phyloP scores from a whole-genome alignment of 495 filamentous ascomycete species.

The Emericellopsis terricola region DNA sequence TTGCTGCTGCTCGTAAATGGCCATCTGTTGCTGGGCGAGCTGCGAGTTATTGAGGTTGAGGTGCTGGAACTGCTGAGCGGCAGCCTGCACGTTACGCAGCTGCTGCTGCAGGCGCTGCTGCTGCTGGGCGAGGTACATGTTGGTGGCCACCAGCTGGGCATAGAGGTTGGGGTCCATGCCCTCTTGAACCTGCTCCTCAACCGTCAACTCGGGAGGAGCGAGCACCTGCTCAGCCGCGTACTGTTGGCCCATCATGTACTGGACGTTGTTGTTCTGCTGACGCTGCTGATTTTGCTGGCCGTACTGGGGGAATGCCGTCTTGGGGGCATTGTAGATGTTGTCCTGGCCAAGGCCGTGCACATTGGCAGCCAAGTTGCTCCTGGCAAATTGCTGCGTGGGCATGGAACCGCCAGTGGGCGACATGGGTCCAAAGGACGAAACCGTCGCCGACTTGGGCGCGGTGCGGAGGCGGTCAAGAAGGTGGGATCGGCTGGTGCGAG shows the following conservation, averaged over 20 bases:
- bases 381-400: constrained; percentile 11
- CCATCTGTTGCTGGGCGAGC: constrained; percentile 20
- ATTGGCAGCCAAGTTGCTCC: constrained; percentile 28
- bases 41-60: constrained; percentile 33
- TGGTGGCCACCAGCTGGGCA: constrained; percentile 68
- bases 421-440: constrained; percentile 38
- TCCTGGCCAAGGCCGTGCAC: constrained; percentile 26
- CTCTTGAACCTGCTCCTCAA: constrained; percentile 43
- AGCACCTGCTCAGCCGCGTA: constrained; percentile 63
- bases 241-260: constrained; percentile 18
- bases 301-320: constrained; percentile 31
- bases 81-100: constrained; percentile 34
- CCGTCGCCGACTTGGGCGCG: constrained; percentile 67
- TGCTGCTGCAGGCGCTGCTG: constrained; percentile 64
- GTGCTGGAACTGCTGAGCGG: constrained; percentile 61
- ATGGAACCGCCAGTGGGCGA: constrained; percentile 25
- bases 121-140: constrained; percentile 70
- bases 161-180: constrained; percentile 69
- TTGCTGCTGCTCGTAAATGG: constrained; percentile 23
- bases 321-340: constrained; percentile 26
- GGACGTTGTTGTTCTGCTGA: constrained; percentile 2
- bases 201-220: constrained; percentile 60
- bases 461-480: constrained; percentile 87
- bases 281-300: constrained; percentile 20
- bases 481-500: constrained; percentile 86